Base-by-base conservation (phyloP, 108 stramenopile species). In the Nitzschia sp. region DNA sequence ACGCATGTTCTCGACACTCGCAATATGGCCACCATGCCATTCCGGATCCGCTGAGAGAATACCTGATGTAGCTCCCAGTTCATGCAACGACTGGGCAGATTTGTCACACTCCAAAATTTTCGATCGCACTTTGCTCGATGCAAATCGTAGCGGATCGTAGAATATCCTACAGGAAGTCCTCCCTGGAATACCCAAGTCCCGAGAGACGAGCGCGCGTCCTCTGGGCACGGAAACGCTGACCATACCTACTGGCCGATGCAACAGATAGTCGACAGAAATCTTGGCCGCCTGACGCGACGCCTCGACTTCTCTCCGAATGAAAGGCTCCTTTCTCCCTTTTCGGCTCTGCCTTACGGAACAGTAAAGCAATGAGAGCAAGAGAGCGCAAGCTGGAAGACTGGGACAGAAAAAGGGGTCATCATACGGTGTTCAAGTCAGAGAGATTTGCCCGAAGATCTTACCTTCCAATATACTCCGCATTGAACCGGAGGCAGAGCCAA, bases 131-230 rank as follows among this genome's bases (percentile, higher is more conserved):
- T 76, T 60, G 27, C 80, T 68, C 28, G 34, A 1, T 21, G 60
- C 38, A 8, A 76, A 85, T 19, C 85, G 72, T 34, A 72, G 28
- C 26, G 85, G 84, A 60, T 91, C 86, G 64, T 70, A 91, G 15
- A 73, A 66, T 19, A 91, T 78, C 8, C 68, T 67, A 26, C 86
- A 87, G 26, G 76, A 84, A 21, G 83, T 79, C 53, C 76, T 86
- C 54, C 92, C 92, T 9, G 92, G 80, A 35, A 93, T 63, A 8
- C 92, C 89, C 30, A 85, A 63, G 11, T 93, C 89, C 45, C 70
- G 71, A 11, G 88, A 88, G 19, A 81, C 66, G 9, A 94, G 63
- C 60, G 84, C 85, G 55, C 63, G 75, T 16, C 92, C 92, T 30
- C 73, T 80, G 3, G 68, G 45, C 2, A 89, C 76, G 8, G 69